phyloP scores from a whole-genome alignment of 169 alveolate genomes.

The Plasmodium fragile region DNA sequence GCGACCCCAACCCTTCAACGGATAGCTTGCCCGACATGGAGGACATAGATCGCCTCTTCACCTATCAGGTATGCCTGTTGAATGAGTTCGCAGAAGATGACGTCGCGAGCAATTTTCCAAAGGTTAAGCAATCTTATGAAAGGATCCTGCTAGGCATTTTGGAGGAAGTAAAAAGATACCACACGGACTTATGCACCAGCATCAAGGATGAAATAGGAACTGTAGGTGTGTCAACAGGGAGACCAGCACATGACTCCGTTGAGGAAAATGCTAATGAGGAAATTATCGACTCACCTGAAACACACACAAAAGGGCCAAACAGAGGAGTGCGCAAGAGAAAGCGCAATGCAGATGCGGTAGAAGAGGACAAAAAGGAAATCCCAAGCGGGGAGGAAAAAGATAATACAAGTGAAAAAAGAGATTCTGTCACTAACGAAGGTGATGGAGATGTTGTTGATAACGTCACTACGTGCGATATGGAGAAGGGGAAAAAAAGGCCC shows the following conservation, averaged over 20 bases:
- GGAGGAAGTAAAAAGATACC: constrained; percentile 11
- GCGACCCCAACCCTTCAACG: background rate
- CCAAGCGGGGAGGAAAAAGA: background rate
- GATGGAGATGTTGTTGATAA: background rate
- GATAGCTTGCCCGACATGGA: constrained; percentile 13
- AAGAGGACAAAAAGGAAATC: background rate
- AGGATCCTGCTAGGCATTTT: background rate
- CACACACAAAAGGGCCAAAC: background rate
- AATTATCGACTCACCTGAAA: background rate
- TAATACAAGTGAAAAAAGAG: background rate
- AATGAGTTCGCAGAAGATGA: constrained; percentile 14
- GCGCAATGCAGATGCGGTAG: background rate
- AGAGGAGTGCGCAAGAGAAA: background rate
- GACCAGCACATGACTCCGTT: background rate
- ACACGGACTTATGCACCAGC: background rate
- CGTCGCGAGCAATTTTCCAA: constrained; percentile 4
- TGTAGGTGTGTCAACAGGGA: background rate
- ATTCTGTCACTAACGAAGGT: background rate
- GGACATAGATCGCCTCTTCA: background rate
- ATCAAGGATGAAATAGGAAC: background rate
- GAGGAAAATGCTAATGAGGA: background rate
- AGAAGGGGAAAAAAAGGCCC: background rate
- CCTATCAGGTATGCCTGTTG: background rate
- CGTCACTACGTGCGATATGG: background rate
- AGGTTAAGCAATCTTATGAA: constrained; percentile 15